Evolutionary conservation across 768 basidiomycete genomes (phyloP).

Genomic region (Arthromyces matolae): DNA sequence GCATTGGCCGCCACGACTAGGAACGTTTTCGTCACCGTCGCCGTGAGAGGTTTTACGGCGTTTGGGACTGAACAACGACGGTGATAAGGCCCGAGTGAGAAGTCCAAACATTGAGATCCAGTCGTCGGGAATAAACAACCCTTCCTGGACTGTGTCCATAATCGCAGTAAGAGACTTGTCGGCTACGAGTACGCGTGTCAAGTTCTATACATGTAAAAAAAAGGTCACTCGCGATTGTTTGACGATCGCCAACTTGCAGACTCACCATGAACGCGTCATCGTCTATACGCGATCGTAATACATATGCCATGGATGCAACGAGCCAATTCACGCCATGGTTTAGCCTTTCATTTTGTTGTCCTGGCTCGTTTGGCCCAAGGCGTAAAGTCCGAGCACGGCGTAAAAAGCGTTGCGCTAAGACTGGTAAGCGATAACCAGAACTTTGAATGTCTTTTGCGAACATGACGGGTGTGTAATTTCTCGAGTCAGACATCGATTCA

Average conservation of each 20-base stretch:
- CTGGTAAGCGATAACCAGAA: constrained; percentile 1
- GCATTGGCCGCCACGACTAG: background rate
- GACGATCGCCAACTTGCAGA: background rate
- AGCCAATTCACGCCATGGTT: background rate
- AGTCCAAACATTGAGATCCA: constrained; percentile 8
- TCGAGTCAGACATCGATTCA: background rate
- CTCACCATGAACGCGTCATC: background rate
- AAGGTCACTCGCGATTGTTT: background rate
- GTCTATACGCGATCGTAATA: background rate
- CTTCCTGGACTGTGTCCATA: constrained; percentile 1
- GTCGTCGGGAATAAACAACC: constrained; percentile 1
- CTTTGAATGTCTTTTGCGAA: background rate
- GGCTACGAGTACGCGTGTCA: background rate
- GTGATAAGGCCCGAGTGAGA: too few species aligned
- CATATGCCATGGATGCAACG: constrained; percentile 2
- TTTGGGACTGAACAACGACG: too few species aligned
- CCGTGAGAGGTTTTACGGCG: background rate
- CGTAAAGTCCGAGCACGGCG: constrained; percentile 1
- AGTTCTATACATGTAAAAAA: background rate
- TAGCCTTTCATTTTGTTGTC: background rate
- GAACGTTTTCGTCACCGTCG: background rate
- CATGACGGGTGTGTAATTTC: background rate
- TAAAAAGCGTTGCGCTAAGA: background rate
- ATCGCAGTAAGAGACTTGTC: constrained; percentile 1
- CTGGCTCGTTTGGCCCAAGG: background rate